Percentiles rank a stretch among this genome's conserved stretches.
Evolutionary conservation across 1,139 yeast species (phyloP).

Genomic region (Geotrichum macrosporum): DNA sequence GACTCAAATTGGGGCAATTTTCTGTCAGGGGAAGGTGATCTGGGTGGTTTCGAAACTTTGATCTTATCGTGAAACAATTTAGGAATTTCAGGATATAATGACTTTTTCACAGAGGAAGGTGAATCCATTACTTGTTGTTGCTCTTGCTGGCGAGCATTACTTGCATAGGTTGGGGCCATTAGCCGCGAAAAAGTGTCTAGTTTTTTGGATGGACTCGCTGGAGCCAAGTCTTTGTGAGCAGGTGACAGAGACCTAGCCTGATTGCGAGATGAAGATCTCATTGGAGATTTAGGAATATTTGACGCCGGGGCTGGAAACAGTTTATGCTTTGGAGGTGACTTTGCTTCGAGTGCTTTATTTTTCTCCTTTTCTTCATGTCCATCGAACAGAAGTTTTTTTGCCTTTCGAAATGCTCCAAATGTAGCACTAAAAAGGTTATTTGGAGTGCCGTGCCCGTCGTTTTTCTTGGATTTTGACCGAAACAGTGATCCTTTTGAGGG

Average conservation of each 20-base stretch:
- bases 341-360: background rate
- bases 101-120: background rate
- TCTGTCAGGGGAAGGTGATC: conserved; percentile 9
- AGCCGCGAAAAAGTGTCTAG: conserved; percentile 13
- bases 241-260: conserved; percentile 4
- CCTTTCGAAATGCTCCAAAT: conserved; percentile 21
- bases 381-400: conserved; percentile 19
- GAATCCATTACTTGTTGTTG: background rate
- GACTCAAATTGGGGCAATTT: background rate
- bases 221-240: background rate
- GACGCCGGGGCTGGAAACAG: conserved; percentile 2
- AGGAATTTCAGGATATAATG: conserved; percentile 10
- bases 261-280: conserved; percentile 1
- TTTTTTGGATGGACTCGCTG: conserved; percentile 3
- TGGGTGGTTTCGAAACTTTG: background rate
- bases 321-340: conserved; percentile 3
- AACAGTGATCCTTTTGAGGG: conserved; percentile 15
- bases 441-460: conserved; percentile 5
- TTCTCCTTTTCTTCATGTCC: conserved; percentile 7
- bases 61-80: conserved; percentile 3
- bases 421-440: conserved; percentile 10
- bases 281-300: conserved; percentile 7
- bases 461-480: conserved; percentile 7
- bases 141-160: conserved; percentile 12
- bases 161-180: conserved; percentile 14